phyloP scores from a whole-genome alignment of 2,329 filamentous ascomycete species.

The Fusarium neocosmosporiellum region DNA sequence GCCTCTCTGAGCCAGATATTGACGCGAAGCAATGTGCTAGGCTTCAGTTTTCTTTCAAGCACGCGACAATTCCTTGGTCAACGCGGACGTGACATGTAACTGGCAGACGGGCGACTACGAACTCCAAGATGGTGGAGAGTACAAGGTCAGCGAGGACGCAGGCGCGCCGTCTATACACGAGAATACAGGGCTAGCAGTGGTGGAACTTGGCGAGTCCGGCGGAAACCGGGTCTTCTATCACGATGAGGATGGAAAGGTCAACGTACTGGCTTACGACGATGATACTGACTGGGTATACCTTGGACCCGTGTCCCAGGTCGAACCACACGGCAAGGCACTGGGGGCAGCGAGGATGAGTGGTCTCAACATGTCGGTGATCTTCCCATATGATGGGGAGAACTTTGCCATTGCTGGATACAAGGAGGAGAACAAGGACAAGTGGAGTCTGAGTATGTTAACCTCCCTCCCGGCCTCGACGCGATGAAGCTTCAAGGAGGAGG shows the following conservation, averaged over 20 bases:
- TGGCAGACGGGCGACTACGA: conserved; percentile 24
- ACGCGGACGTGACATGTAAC: conserved; percentile 28
- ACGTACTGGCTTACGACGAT: conserved; percentile 33
- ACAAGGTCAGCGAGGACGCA: conserved; percentile 15
- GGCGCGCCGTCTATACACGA: conserved; percentile 27
- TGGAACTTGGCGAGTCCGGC: conserved; percentile 30
- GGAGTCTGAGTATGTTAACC: not conserved
- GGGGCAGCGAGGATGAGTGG: conserved; percentile 14
- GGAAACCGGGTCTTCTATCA: conserved; percentile 35
- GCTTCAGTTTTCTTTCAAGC: conserved; percentile 33
- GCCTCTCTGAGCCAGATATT: not conserved
- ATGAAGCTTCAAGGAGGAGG: not conserved
- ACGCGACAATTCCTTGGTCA: conserved; percentile 17
- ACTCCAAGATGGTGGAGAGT: not conserved
- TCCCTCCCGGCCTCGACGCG: not conserved
- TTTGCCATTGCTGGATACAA: conserved; percentile 10
- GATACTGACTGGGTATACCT: conserved; percentile 36
- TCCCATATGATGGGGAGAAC: conserved; percentile 28
- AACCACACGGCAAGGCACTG: conserved; percentile 8
- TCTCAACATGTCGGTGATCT: conserved; percentile 29
- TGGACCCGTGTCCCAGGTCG: conserved; percentile 27
- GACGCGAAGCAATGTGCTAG: not conserved
- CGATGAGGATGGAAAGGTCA: conserved; percentile 25
- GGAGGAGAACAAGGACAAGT: conserved; percentile 2
- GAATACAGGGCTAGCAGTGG: conserved; percentile 25